Base-by-base conservation (phyloP, 1,284 basidiomycete species). In the Sphaerobolus stellatus region DNA sequence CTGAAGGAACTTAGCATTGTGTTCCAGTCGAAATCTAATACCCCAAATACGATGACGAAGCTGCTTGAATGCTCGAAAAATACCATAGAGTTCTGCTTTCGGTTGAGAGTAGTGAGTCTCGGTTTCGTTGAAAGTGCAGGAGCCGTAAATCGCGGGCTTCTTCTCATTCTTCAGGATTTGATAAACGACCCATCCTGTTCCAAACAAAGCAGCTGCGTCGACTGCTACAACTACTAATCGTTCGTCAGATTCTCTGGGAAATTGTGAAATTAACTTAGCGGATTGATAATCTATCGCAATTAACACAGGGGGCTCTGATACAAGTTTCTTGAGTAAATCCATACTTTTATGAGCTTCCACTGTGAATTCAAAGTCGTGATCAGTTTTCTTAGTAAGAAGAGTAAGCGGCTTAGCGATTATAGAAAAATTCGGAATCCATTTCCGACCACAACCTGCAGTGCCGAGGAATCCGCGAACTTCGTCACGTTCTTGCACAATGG, bases 61-160 rank as follows among this genome's bases (percentile, higher is more conserved):
- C 0, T 60, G 59, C 4, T 62, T 56, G 2, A 77, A 59, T 0
- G 71, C 64, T 0, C 68, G 60, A 52, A 69, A 75, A 0, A 76
- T 58, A 0, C 74, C 70, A 52, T 73, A 77, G 0, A 79, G 53
- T 47, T 78, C 71, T 2, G 73, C 52, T 54, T 78, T 78, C 0
- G 73, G 60, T 48, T 78, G 75, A 0, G 70, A 76, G 51, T 74
- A 78, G 0, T 61, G 38, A 0, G 62, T 48, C 57, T 80, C 72
- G 0, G 62, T 24, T 0, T 74, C 66, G 43, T 70, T 74, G 52
- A 69, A 66, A 0, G 67, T 65, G 9, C 78, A 70, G 14, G 56
- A n/a, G 0, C 71, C 69, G 52, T 66, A 75, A 6, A 62, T 41
- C 0, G 62, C 58, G 9, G 61, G 65, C 63, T 63, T 1, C 57